Base-by-base conservation (phyloP, 108 stramenopile species). In the Phaeodactylum tricornutum region DNA sequence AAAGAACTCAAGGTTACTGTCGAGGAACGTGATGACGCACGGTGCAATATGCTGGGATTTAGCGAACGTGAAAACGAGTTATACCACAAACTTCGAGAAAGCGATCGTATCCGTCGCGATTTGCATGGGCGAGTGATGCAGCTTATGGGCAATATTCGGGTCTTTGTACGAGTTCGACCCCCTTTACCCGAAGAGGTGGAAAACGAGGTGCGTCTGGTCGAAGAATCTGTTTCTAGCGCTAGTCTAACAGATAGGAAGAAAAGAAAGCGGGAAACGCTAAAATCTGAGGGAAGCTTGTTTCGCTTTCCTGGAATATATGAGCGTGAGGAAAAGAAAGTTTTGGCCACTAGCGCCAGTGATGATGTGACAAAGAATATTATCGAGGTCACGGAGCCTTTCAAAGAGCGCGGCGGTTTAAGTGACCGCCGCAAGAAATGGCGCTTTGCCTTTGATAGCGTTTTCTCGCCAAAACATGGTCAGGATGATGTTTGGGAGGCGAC, bases 401-500 rank as follows among this genome's bases (percentile, higher is more conserved):
- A 79, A 45, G 86, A 90, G 55, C 67, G 88, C 5, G 89, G 89
- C 6, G 89, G 89, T 27, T 60, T 91, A 23, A 79, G 58, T 12
- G 70, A 65, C 1, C 66, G 89, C 3, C 61, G 67, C 15, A 84
- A 81, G 37, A 66, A 57, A 46, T 77, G 71, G 65, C 67, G 52
- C 29, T 91, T 79, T 52, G 79, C 72, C 1, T 91, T 91, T 62
- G 89, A 91, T 49, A 53, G 69, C 37, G 77, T 86, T 16, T 86
- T 81, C 53, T 28, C 50, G 8, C 84, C 74, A 1, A 33, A 44
- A 12, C 37, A 72, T 39, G 62, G 42, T 24, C 84, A 91, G 48
- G 56, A 70, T n/a, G 84, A 85, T 53, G 59, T 91, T 23, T 91
- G 89, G 89, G 79, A 84, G 21, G 81, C 76, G 21, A 74, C 80